Evolutionary conservation across 345 rosid genomes (phyloP), one percentile per base, ranked within the genome.

Genomic region (Populus davidiana): DNA sequence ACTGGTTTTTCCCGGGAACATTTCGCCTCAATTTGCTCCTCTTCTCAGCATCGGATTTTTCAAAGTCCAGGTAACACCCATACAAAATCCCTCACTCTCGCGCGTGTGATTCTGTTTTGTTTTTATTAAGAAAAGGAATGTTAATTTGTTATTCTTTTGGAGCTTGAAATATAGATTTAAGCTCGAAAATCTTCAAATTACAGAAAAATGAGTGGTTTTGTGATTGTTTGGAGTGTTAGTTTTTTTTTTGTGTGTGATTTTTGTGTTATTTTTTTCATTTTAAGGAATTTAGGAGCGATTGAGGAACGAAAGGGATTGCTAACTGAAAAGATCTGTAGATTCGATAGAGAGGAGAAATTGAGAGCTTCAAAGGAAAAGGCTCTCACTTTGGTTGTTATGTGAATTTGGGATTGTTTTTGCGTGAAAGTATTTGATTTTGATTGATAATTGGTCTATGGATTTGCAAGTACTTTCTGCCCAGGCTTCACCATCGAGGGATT

Each of bases 401-500:
- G 39, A 20, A 47, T 25, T 33, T 67, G 13, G 25, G 44, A 56
- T 61, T 43, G 14, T 56, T 23, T 3, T 21, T 18, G 31, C 13
- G 25, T 44, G 23, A 1, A 65, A 62, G 67, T 47, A 16, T n/a
- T 73, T 73, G 41, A 25, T 25, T 69, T 87, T 89, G 78, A 43
- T 83, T 86, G 84, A 35, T 47, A 67, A 17, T 63, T 68, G 69
- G 59, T 21, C 31, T 71, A 93, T 93, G 98, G 93, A 93, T 81
- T 88, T 84, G 49, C 86, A 81, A 77, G 76, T 72, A 59, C 31
- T 74, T 79, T 79, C 90, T 0, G 39, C 71, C 54, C 36, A 18
- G 47, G 25, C 69, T 44, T 75, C 56, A 17, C 78, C 82, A 35
- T 52, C 88, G 16, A 77, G 73, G 72, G 87, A 83, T 78, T 41